Evolutionary conservation across 1,139 yeast genomes (phyloP), one percentile per base, ranked within the genome.

Genomic region (Taphrina betulina): DNA sequence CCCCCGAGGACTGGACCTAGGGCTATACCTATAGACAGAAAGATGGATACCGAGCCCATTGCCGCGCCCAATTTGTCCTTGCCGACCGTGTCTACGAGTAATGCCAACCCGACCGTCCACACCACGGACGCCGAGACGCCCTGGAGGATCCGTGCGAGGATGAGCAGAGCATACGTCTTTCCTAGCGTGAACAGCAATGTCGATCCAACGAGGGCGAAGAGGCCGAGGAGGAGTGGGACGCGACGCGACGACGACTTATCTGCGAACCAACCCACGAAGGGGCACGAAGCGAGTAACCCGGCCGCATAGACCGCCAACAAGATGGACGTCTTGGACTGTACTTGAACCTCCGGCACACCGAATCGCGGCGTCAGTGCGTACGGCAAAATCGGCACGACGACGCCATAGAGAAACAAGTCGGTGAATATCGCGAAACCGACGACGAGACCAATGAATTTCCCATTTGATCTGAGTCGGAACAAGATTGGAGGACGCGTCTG

Each of bases 21-120:
- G 22, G 70, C 65, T 12, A 64, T 61, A 3, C 71, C 73, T 23
- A 68, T 26, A 5, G 69, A 63, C 58, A 68, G 60, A 5, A 68
- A 71, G n/a, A 55, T 48, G 24, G 61, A 59, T 12, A 62, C 61
- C 29, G 67, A 58, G 14, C 70, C 70, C 53, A 63, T 43, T 28
- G 52, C 41, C 17, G 57, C 50, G 14, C 64, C 65, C 29, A 62
- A 38, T 23, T 57, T 37, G 12, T 60, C 58, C 16, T 53, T 56
- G 1, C 71, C 68, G 50, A 63, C 69, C 14, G 70, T 65, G 56
- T 71, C 74, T 7, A 69, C 65, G 14, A 71, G 55, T 20, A 71
- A 65, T 3, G 74, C 72, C 46, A 71, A 59, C 3, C 74, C 73
- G n/a, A 68, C 71, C 0, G 68, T 65, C 74, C 74, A 71, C 4